Evolutionary conservation across 257 asterid species (phyloP), one percentile per base, ranked within the genome.

Genomic region (Lantana camara): DNA sequence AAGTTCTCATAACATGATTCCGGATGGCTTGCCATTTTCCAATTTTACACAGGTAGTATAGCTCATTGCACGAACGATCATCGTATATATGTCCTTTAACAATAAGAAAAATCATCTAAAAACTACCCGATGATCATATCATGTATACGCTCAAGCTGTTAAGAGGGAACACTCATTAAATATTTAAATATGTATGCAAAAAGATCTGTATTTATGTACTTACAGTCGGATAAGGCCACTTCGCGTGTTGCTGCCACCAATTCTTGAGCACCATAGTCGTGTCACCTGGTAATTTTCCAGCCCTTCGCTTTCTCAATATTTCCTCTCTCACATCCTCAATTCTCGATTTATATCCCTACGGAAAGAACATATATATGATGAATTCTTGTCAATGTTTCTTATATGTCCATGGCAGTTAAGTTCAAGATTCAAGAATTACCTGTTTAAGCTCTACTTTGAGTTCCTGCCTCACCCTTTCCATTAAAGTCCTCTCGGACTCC

Each of bases 191-290:
- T 29, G 9, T 4, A 4, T 14, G 15, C n/a, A 9, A 9, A 12
- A 15, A 8, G 5, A 29, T 12, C n/a, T n/a, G 5, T 24, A 27
- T 53, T 9, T 9, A 10, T 4, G 16, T 12, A 48, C 89, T 80
- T 51, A 87, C 96, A 58, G 96, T 88, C 34, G 96, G 96, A 70
- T 88, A 88, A 45, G 96, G 96, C 96, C 96, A 88, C 78, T 88
- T 88, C 0, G 96, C 72, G 51, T 88, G 96, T 49, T 85, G 90
- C 70, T 82, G 90, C 96, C 96, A 88, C 96, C 96, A 88, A 54
- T 76, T 67, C 82, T 88, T 88, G 10, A 88, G 74, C 52, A 83
- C 88, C 24, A 81, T 72, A 20, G 96, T 88, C 10, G 96, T 88
- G 77, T 88, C 91, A 42, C 96, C 91, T 1, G 96, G 96, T 70